Conservation (phyloP, 1,284 basidiomycete species). For the Mycosarcoma mackinlayi region DNA sequence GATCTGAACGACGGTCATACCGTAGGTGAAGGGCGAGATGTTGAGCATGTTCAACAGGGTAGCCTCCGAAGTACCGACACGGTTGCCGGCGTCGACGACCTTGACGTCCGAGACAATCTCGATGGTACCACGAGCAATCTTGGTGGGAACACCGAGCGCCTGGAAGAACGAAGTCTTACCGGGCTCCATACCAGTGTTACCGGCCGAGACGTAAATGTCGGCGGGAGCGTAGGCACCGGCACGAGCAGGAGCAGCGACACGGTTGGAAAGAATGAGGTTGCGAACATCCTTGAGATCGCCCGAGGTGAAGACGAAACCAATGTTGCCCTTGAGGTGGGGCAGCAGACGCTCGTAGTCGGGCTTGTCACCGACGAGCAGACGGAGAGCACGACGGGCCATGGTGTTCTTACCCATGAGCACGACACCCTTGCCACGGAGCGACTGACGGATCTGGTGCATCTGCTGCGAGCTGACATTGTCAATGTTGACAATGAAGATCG, state of each 20-base stretch:
- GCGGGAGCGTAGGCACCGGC: slow-evolving; percentile 94
- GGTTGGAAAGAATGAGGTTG: slow-evolving; percentile 91
- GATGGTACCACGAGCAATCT: slow-evolving; percentile 99
- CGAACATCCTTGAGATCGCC: slow-evolving; percentile 94
- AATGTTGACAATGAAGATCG: slow-evolving; percentile 98
- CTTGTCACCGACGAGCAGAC: slow-evolving; percentile 85
- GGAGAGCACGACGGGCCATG: slow-evolving; percentile 98
- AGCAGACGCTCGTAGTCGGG: slow-evolving; percentile 96
- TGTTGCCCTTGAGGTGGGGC: slow-evolving; percentile 95
- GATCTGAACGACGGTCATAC: slow-evolving; percentile 84
- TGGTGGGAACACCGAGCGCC: slow-evolving; percentile 98
- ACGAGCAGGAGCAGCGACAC: slow-evolving; percentile 97
- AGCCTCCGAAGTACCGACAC: slow-evolving; percentile 96
- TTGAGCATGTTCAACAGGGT: slow-evolving; percentile 99
- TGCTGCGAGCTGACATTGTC: slow-evolving; percentile 99
- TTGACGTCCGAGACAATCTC: slow-evolving; percentile 98
- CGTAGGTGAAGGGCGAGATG: slow-evolving; percentile 87
- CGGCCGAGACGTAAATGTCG: slow-evolving; percentile 90
- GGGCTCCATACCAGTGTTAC: slow-evolving; percentile 99
- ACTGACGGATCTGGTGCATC: slow-evolving; percentile 96
- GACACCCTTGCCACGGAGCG: slow-evolving; percentile 92
- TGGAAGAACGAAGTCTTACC: slow-evolving; percentile 86
- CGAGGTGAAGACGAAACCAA: slow-evolving; percentile 98
- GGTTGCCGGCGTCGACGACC: slow-evolving; percentile 89
- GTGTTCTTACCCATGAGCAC: slow-evolving; percentile 99